Evolutionary conservation across 495 filamentous ascomycete species (phyloP), one percentile per base, ranked within the genome.

Genomic region (Umbilicaria muhlenbergii): DNA sequence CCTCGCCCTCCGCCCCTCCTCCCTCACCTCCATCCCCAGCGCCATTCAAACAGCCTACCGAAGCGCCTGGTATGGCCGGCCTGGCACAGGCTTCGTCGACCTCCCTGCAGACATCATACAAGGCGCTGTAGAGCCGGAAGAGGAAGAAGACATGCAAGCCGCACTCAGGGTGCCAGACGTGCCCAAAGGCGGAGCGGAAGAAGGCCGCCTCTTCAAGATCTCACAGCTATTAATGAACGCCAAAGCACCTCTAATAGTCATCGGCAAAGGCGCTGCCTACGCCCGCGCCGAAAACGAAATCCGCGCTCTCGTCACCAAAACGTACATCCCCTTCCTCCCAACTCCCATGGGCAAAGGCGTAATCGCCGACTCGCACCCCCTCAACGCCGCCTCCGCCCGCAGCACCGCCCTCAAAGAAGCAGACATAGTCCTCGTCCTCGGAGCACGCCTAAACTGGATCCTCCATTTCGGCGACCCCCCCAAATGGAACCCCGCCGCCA

Each of bases 321-420:
- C 71, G 3, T 53, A 68, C 14, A 62, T 81, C 5, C 75, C 71
- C 3, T 80, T 80, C 55, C 57, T 81, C 3, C 73, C 76, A 0
- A 75, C 70, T 1, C 77, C 77, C 3, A 80, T 80, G 69, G 75
- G 74, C 7, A 80, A 79, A 53, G 77, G 76, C 13, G 66, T 79
- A 1, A 42, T 78, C 1, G 65, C 73, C 5, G 74, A 79, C 50
- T 69, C 67, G 0, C 71, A 77, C 49, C 61, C 67, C 0, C 59
- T 63, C 32, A 78, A 80, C 51, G 55, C 58, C 8, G 68, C 74
- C 14, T 68, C 73, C 34, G 73, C 76, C 3, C 67, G 76, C 38
- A 77, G 73, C 33, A 60, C 68, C 5, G 75, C 75, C 0, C 58
- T 79, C 4, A 68, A 67, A 48, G 52, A 66, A 19, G 70, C 76